Base-by-base conservation (phyloP, 805 yeast genomes). In the Candida succiphila region DNA sequence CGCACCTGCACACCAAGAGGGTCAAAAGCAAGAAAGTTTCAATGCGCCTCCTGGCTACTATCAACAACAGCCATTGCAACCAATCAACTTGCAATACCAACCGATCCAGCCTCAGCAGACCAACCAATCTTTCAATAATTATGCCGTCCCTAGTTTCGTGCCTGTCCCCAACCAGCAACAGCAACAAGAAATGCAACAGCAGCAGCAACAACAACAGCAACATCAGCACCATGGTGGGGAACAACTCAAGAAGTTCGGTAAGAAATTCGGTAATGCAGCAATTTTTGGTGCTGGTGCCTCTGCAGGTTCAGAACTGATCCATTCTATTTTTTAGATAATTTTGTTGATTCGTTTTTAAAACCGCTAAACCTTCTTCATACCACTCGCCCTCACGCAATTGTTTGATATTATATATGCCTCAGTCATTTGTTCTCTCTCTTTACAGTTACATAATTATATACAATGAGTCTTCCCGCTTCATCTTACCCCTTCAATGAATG, bases 241-340 rank as follows among this genome's bases (percentile, higher is more conserved):
- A 15, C 32, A 37, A 46, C 40, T 78, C 37, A 74, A 73, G 56
- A 81, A 69, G 50, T 76, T 85, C 46, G 96, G 96, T 17, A 68
- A 84, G 36, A 81, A 86, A 58, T 63, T 89, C 37, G 96, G 96
- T 40, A 78, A 86, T 45, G 96, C 96, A n/a, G 94, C 94, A 26
- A 78, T 89, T 34, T 89, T 87, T 44, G 97, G 96, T 60, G 97
- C 96, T 5, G 97, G 97, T 66, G 95, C 97, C 22, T 81, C 96
- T 1, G 66, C 89, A 36, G 97, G 97, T 51, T 69, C 87, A 32
- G 89, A 88, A 49, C 42, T 92, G 31, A 85, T 89, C 34, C 78
- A 86, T 56, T 69, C 81, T 29, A 82, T 82, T 38, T 78, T 82
- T 45, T 79, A 63, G 51, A 5, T 13, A 15, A 17, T 10, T 22